A percentile compares a stretch with the other conserved stretches of the same genome.
Evolutionary conservation across 768 basidiomycete species (phyloP).

Genomic region (Ramaria sp.): DNA sequence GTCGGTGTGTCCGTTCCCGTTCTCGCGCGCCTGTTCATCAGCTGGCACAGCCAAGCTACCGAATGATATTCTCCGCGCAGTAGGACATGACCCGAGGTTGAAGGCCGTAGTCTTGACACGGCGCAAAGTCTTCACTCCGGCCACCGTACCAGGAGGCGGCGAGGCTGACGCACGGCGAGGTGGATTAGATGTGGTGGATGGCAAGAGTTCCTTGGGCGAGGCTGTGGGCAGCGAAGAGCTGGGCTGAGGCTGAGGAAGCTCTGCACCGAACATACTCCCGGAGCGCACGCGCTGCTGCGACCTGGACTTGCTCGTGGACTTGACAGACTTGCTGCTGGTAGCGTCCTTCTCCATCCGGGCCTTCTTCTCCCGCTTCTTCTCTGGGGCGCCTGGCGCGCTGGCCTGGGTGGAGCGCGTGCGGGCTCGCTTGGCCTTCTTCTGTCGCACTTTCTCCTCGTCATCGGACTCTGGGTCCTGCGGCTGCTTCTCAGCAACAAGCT

Average conservation of each 20-base stretch:
- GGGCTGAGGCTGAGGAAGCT: slow-evolving; percentile 39
- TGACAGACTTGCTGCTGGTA: slow-evolving; percentile 14
- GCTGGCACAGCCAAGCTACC: slow-evolving; percentile 34
- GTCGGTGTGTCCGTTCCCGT: slow-evolving; percentile 11
- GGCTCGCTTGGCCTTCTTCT: slow-evolving; percentile 51
- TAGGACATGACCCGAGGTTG: slow-evolving; percentile 14
- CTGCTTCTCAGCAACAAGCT: slow-evolving; percentile 11
- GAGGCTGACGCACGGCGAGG: slow-evolving; percentile 16
- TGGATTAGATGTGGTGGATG: slow-evolving; percentile 6
- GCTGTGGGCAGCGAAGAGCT: slow-evolving; percentile 19
- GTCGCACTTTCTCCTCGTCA: slow-evolving; percentile 62
- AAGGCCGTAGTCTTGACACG: slow-evolving; percentile 31
- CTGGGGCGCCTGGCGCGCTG: neutral
- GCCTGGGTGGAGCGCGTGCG: slow-evolving; percentile 18
- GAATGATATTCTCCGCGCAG: slow-evolving; percentile 52
- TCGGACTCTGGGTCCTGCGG: slow-evolving; percentile 39
- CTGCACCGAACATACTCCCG: slow-evolving; percentile 57
- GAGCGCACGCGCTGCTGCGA: slow-evolving; percentile 25
- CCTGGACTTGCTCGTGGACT: neutral
- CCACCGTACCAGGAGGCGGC: slow-evolving; percentile 18
- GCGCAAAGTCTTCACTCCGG: slow-evolving; percentile 35
- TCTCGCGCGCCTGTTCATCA: slow-evolving; percentile 24
- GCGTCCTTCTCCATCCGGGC: neutral
- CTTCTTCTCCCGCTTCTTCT: slow-evolving; percentile 15
- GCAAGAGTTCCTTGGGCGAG: slow-evolving; percentile 12